Conservation (phyloP, 305 asterid genomes). For the Withania somnifera region DNA sequence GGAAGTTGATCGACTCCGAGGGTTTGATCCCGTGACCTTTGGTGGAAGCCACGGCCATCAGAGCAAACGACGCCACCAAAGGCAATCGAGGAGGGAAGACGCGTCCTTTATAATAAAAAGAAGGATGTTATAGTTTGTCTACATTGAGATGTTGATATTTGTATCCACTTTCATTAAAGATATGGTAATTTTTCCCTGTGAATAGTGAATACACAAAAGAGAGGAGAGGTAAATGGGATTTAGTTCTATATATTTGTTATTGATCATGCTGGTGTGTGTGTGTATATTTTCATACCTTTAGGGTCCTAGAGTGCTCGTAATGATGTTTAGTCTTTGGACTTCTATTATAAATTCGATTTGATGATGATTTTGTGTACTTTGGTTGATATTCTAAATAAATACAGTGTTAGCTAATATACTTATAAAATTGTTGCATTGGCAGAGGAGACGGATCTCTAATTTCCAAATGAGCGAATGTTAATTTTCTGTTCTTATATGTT, state of each 20-base stretch:
- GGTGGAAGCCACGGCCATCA: slow-evolving; percentile 40
- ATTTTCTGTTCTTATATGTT: too few relatives aligned
- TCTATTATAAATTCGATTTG: neutral
- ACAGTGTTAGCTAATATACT: neutral
- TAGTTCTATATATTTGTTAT: slow-evolving; percentile 12
- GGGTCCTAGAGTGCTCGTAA: slow-evolving; percentile 1
- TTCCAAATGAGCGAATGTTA: neutral
- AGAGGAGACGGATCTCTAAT: neutral
- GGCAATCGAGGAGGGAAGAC: slow-evolving; percentile 7
- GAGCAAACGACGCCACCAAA: slow-evolving; percentile 39
- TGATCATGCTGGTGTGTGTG: too few relatives aligned
- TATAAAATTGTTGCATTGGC: neutral
- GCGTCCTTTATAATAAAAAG: slow-evolving; percentile 18
- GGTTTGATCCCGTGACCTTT: slow-evolving; percentile 49
- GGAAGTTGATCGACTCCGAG: slow-evolving; percentile 44
- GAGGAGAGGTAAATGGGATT: neutral
- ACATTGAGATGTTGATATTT: neutral
- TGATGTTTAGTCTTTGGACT: neutral
- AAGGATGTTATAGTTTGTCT: neutral
- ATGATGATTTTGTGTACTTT: neutral
- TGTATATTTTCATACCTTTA: too few relatives aligned
- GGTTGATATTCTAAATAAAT: neutral
- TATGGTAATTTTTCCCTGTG: slow-evolving; percentile 19
- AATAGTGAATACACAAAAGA: slow-evolving; percentile 20
- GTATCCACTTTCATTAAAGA: neutral